phyloP scores from a whole-genome alignment of 768 basidiomycete species.

The Suillus ampliporus region DNA sequence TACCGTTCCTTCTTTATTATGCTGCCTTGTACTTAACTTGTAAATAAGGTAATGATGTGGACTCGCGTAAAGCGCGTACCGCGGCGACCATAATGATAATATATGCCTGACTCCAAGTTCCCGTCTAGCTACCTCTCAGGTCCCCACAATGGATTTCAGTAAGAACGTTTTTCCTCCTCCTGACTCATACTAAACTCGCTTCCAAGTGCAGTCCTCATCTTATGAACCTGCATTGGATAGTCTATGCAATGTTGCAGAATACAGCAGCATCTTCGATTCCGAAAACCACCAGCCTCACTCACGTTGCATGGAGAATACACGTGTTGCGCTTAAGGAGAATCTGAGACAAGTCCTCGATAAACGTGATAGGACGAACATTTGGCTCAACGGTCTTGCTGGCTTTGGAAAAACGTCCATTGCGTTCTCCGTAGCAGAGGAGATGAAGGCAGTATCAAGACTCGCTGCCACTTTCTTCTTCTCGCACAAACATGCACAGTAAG shows the following conservation, averaged over 20 bases:
- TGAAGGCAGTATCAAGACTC: conserved; percentile 12
- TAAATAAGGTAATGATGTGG: too few relatives aligned
- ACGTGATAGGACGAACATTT: not conserved
- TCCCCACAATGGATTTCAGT: not conserved
- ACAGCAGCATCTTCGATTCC: not conserved
- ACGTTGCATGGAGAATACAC: not conserved
- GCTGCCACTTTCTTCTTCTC: conserved; percentile 28
- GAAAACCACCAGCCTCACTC: not conserved
- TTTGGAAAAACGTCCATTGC: not conserved
- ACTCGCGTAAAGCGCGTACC: too few relatives aligned
- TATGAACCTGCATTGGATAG: not conserved
- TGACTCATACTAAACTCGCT: not conserved
- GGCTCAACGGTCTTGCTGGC: not conserved
- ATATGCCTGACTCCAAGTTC: too few relatives aligned
- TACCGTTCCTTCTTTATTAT: too few relatives aligned
- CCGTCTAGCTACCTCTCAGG: too few relatives aligned
- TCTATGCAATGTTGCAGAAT: not conserved
- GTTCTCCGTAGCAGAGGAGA: not conserved
- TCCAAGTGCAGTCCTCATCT: not conserved
- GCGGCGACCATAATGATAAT: too few relatives aligned
- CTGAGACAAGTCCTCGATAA: not conserved
- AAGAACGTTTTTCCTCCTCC: not conserved
- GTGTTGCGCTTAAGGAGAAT: not conserved
- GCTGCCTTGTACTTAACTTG: too few relatives aligned
- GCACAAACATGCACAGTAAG: conserved; percentile 11